Evolutionary conservation across 73 alveolate genomes (phyloP).

Genomic region (Breviolum minutum): DNA sequence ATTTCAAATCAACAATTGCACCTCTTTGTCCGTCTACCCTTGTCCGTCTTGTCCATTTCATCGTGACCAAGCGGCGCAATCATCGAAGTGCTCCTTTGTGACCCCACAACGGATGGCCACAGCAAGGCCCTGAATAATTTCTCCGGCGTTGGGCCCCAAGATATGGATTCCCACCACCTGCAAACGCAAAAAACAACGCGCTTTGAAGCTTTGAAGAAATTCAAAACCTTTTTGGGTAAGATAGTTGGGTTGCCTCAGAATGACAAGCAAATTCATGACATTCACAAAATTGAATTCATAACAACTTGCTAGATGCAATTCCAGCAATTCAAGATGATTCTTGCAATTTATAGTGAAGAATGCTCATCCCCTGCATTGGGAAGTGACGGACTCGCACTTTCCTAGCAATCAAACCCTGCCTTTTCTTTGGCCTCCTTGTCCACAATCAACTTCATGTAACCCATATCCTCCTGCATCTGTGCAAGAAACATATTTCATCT

Average conservation of each 20-base stretch:
- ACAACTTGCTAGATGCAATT: too few relatives aligned
- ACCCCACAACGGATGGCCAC: conserved; percentile 94
- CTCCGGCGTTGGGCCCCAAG: conserved; percentile 99
- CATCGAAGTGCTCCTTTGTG: conserved; percentile 87
- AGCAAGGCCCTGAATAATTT: conserved; percentile 98
- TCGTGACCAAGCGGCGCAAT: conserved; percentile 4
- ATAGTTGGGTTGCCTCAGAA: too few relatives aligned
- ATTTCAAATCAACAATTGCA: too few relatives aligned
- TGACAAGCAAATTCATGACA: too few relatives aligned
- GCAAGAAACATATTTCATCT: not conserved
- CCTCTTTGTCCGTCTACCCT: not conserved
- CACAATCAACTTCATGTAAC: conserved; percentile 91
- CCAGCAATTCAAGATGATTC: too few relatives aligned
- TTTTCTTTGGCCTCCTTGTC: conserved; percentile 78
- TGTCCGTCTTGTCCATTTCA: not conserved
- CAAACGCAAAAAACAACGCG: too few relatives aligned
- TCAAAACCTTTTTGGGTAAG: too few relatives aligned
- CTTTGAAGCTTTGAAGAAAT: too few relatives aligned
- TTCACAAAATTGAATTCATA: too few relatives aligned
- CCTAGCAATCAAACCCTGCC: not conserved
- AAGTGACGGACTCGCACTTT: not conserved
- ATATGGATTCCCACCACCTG: conserved; percentile 99
- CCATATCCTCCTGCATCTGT: conserved; percentile 49
- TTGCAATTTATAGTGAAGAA: too few relatives aligned
- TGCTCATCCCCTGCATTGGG: not conserved